phyloP scores from a whole-genome alignment of 306 rosid genomes.

The Cicer judaicum region DNA sequence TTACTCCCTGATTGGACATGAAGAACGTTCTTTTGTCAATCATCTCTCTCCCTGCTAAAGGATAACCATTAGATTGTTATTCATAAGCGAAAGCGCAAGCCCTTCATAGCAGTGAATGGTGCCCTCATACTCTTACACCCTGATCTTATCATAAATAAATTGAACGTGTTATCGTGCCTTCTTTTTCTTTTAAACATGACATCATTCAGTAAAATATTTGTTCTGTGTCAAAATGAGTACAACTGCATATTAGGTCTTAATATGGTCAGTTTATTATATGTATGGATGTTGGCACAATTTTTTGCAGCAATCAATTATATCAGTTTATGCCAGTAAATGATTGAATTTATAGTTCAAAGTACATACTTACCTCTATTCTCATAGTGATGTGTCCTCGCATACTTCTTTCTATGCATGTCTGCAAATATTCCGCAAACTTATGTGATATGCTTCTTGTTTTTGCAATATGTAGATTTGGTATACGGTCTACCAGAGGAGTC shows the following conservation, averaged over 20 bases:
- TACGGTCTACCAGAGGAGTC: slow-evolving; percentile 81
- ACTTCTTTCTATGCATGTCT: slow-evolving; percentile 25
- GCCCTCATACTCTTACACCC: too few relatives aligned
- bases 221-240: slow-evolving; percentile 22
- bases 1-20: neutral
- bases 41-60: neutral
- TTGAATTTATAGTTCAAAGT: slow-evolving; percentile 36
- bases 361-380: slow-evolving; percentile 4
- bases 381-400: slow-evolving; percentile 27
- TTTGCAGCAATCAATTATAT: slow-evolving; percentile 19
- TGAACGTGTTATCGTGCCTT: slow-evolving; percentile 12
- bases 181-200: neutral
- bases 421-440: slow-evolving; percentile 31
- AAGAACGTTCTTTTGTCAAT: slow-evolving; percentile 2
- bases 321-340: slow-evolving; percentile 27
- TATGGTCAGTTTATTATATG: slow-evolving; percentile 2
- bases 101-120: neutral
- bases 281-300: slow-evolving; percentile 2
- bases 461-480: slow-evolving; percentile 66
- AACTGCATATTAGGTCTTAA: slow-evolving; percentile 22
- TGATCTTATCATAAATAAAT: slow-evolving; percentile 14
- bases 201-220: slow-evolving; percentile 35
- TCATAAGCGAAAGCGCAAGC: neutral
- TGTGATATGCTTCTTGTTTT: slow-evolving; percentile 41
- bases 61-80: slow-evolving; percentile 15